These are phyloP conservation scores for Anaeramoeba flamelloides DNA, from an alignment of 78 protist genomes.

Conservation along the genomic window DNA sequence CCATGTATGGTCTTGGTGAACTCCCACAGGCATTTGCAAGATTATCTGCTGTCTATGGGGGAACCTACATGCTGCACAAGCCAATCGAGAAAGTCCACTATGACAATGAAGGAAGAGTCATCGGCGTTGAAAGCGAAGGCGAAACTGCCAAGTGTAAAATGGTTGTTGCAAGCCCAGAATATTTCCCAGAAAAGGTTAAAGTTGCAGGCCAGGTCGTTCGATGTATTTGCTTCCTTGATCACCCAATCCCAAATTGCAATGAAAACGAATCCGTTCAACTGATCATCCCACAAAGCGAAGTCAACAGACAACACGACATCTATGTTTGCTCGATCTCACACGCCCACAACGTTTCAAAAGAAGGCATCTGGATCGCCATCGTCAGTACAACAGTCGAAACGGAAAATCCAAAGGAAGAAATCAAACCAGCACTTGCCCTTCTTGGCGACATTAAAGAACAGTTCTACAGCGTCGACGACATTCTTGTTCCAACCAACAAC, in stretches of 20 bases:
- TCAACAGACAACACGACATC: constrained; percentile 68
- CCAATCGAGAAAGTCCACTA: background rate
- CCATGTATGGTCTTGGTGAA: constrained; percentile 40
- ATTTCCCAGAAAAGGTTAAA: constrained; percentile 85
- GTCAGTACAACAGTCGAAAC: constrained; percentile 58
- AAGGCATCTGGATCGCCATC: constrained; percentile 79
- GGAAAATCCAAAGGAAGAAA: constrained; percentile 68
- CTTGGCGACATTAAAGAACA: constrained; percentile 52
- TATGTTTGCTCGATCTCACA: constrained; percentile 62
- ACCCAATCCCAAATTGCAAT: constrained; percentile 58
- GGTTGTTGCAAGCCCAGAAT: constrained; percentile 82
- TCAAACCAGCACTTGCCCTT: constrained; percentile 63
- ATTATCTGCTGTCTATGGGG: constrained; percentile 41
- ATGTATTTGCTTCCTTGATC: constrained; percentile 73
- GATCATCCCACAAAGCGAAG: constrained; percentile 78
- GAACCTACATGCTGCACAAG: constrained; percentile 25
- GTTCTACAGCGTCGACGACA: constrained; percentile 15
- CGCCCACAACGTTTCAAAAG: constrained; percentile 63
- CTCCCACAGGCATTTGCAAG: constrained; percentile 44
- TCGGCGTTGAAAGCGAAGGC: constrained; percentile 62
- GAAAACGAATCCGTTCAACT: constrained; percentile 55
- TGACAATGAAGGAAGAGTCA: constrained; percentile 21
- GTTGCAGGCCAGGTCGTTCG: constrained; percentile 70
- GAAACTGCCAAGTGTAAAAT: constrained; percentile 41
- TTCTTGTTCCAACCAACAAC: constrained; percentile 1